phyloP scores from a whole-genome alignment of 345 rosid genomes.

The Aethionema arabicum region DNA sequence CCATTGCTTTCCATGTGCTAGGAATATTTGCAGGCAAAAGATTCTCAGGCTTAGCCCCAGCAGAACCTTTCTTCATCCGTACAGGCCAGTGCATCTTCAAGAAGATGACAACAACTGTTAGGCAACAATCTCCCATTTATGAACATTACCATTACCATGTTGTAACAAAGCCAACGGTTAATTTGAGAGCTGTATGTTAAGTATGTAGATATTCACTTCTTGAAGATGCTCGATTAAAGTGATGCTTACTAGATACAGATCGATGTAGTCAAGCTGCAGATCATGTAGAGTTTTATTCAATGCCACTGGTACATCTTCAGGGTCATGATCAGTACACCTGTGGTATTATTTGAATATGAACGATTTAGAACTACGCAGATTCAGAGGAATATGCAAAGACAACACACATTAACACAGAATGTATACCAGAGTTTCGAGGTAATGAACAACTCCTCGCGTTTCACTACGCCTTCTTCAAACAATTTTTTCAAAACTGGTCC shows the following conservation, averaged over 20 bases:
- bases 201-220: not conserved
- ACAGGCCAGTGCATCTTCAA: constrained; percentile 86
- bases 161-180: too few species aligned
- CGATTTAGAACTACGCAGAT: not conserved
- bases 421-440: constrained; percentile 71
- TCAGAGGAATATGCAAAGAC: not conserved
- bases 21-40: constrained; percentile 55
- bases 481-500: constrained; percentile 48
- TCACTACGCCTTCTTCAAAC: constrained; percentile 52
- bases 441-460: constrained; percentile 55
- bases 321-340: constrained; percentile 60
- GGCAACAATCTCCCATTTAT: not conserved
- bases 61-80: constrained; percentile 58
- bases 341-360: not conserved
- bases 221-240: not conserved
- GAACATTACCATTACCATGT: too few species aligned
- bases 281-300: constrained; percentile 47
- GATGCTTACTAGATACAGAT: constrained; percentile 57
- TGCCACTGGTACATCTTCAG: constrained; percentile 61
- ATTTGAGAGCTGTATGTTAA: too few species aligned
- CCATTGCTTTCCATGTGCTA: constrained; percentile 83
- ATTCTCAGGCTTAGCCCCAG: constrained; percentile 53
- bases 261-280: constrained; percentile 62
- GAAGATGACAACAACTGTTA: constrained; percentile 1
- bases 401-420: not conserved